phyloP scores from a whole-genome alignment of 2,329 filamentous ascomycete species.

The Nothopassalora personata region DNA sequence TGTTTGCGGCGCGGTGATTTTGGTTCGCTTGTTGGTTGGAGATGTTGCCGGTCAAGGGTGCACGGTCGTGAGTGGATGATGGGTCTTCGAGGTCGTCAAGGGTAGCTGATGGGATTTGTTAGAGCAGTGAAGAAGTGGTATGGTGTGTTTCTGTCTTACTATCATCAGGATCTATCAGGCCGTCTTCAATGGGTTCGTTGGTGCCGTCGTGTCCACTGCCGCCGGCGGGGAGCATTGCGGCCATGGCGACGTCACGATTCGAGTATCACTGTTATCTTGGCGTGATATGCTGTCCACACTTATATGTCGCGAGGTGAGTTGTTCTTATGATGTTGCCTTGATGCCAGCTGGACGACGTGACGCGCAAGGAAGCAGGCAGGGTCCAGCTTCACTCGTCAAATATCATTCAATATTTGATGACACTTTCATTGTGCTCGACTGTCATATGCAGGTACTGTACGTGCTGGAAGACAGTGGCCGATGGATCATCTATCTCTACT shows the following conservation, averaged over 20 bases:
- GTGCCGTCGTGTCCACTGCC: neutral
- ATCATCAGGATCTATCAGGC: conserved; percentile 51
- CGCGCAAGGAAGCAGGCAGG: too few species aligned
- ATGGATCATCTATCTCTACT: too few species aligned
- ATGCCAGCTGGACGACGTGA: neutral
- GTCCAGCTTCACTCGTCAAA: too few species aligned
- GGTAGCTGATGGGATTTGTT: conserved; percentile 54
- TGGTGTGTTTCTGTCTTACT: conserved; percentile 32
- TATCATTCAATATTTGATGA: too few species aligned
- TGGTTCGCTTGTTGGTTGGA: conserved; percentile 44
- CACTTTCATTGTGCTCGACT: too few species aligned
- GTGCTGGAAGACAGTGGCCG: too few species aligned
- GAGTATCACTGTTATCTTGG: neutral
- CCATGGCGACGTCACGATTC: conserved; percentile 7
- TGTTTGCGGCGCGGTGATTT: conserved; percentile 50
- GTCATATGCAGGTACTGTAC: too few species aligned
- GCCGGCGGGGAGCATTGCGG: conserved; percentile 18
- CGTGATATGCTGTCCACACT: neutral
- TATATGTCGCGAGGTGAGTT: neutral
- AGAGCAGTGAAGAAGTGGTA: neutral
- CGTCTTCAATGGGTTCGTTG: conserved; percentile 45
- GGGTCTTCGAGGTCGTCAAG: conserved; percentile 72
- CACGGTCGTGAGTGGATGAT: conserved; percentile 59
- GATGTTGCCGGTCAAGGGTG: conserved; percentile 81
- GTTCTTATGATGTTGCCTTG: neutral